Evolutionary conservation across 176 grass and related monocot species (phyloP).

Genomic region (Lolium multiflorum): DNA sequence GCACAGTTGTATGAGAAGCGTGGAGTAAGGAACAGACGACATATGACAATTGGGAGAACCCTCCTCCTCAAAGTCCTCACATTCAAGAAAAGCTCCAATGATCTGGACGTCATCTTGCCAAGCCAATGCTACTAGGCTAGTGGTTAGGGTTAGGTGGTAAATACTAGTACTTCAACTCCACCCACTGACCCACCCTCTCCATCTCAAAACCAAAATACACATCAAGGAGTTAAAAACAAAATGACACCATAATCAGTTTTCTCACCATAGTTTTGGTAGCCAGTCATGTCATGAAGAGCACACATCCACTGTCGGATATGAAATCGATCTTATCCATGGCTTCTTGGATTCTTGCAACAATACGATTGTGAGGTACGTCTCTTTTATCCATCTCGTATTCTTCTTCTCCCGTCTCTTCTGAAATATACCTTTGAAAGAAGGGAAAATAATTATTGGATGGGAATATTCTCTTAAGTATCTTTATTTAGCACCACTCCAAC

Average conservation of each 20-base stretch:
- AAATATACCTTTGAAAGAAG: not conserved
- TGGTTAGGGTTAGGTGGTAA: no score
- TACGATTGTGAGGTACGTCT: conserved; percentile 24
- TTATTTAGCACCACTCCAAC: not conserved
- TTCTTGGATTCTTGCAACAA: conserved; percentile 7
- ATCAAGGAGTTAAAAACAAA: conserved; percentile 1
- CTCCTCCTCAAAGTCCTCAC: conserved; percentile 26
- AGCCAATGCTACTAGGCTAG: conserved; percentile 2
- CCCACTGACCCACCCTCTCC: no score
- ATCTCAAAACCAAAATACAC: conserved; percentile 8
- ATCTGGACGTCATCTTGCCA: conserved; percentile 24
- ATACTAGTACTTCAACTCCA: no score
- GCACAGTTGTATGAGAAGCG: conserved; percentile 35
- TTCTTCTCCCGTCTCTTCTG: not conserved
- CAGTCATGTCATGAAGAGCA: conserved; percentile 23
- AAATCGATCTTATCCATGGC: conserved; percentile 1
- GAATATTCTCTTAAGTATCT: conserved; percentile 3
- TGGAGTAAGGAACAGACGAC: conserved; percentile 17
- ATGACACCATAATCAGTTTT: not conserved
- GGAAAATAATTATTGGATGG: not conserved
- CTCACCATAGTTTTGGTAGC: conserved; percentile 25
- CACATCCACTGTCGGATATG: not conserved
- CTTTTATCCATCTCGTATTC: conserved; percentile 11
- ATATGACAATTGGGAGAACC: not conserved
- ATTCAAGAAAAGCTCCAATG: conserved; percentile 18